These are phyloP conservation scores for Mortierella sp. DNA, from an alignment of 371 early-diverging fungal genomes.

Conservation along the genomic window DNA sequence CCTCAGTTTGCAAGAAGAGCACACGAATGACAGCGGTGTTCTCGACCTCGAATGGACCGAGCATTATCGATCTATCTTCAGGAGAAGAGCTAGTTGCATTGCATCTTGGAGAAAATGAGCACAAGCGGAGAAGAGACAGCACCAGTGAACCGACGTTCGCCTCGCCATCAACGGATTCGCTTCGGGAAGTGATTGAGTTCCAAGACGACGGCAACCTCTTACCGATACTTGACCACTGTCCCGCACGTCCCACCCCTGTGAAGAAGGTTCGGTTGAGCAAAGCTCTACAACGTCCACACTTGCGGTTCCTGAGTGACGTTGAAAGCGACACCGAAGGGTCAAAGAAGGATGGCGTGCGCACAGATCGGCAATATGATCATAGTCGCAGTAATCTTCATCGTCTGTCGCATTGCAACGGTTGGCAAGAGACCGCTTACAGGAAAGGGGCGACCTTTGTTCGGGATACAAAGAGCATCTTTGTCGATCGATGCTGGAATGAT, in stretches of 20 bases:
- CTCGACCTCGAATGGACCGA: conserved; percentile 26
- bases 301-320: conserved; percentile 23
- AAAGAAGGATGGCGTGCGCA: not conserved
- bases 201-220: conserved; percentile 33
- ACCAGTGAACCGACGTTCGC: conserved; percentile 13
- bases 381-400: conserved; percentile 1
- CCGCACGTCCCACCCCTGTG: conserved; percentile 17
- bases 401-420: too few relatives aligned
- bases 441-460: too few relatives aligned
- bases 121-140: conserved; percentile 37
- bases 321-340: conserved; percentile 2
- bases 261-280: conserved; percentile 33
- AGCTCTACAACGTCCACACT: not conserved
- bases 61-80: conserved; percentile 51
- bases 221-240: conserved; percentile 24
- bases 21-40: too few relatives aligned
- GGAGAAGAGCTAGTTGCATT: conserved; percentile 49
- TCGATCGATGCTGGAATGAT: too few relatives aligned
- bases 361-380: not conserved
- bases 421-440: too few relatives aligned
- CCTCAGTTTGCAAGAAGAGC: too few relatives aligned
- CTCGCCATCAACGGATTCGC: conserved; percentile 4
- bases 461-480: too few relatives aligned
- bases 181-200: conserved; percentile 26
- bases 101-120: conserved; percentile 43